These are phyloP conservation scores for Anisodus acutangulus DNA, from an alignment of 257 asterid species.

Conservation along the genomic window DNA sequence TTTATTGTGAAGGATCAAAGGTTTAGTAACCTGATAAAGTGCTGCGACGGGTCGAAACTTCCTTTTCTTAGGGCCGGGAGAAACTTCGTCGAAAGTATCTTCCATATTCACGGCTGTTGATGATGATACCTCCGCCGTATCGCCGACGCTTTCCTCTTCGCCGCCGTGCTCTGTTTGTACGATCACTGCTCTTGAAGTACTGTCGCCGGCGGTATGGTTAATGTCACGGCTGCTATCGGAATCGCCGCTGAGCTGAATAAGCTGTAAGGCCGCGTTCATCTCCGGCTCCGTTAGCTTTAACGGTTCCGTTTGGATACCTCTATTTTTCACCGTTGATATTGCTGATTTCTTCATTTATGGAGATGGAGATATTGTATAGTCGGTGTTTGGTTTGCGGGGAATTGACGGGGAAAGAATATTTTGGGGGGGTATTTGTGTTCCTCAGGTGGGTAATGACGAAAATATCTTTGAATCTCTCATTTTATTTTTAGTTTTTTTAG, in stretches of 20 bases:
- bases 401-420: too few species aligned
- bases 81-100: slow-evolving; percentile 35
- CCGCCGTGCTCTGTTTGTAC: too few species aligned
- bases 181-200: not conserved
- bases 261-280: slow-evolving; percentile 69
- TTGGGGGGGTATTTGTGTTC: not conserved
- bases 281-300: slow-evolving; percentile 53
- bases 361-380: slow-evolving; percentile 14
- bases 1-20: slow-evolving; percentile 38
- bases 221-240: slow-evolving; percentile 30
- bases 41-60: slow-evolving; percentile 57
- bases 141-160: slow-evolving; percentile 52
- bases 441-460: slow-evolving; percentile 21
- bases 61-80: slow-evolving; percentile 37
- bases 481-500: not conserved
- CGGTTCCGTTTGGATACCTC: slow-evolving; percentile 39
- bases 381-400: not conserved
- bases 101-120: slow-evolving; percentile 18
- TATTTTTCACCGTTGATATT: slow-evolving; percentile 29
- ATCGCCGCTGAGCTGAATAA: slow-evolving; percentile 74
- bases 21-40: slow-evolving; percentile 46
- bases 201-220: slow-evolving; percentile 13
- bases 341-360: slow-evolving; percentile 42
- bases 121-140: slow-evolving; percentile 50
- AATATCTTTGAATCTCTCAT: slow-evolving; percentile 15